Evolutionary conservation across 2,329 filamentous ascomycete species (phyloP).

Genomic region (Paracoccidioides lutzii): DNA sequence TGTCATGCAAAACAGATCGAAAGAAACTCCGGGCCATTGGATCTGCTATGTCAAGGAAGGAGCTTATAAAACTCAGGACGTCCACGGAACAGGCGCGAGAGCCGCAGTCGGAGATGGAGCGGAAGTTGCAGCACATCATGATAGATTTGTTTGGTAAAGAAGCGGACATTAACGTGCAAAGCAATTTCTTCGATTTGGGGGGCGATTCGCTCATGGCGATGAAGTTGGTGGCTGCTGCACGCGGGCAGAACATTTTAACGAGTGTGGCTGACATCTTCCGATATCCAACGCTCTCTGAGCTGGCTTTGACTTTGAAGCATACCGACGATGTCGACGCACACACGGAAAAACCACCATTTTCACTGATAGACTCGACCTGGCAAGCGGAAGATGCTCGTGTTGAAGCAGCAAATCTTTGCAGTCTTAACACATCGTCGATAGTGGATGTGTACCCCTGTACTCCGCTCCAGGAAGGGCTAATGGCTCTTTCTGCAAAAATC

Average conservation of each 20-base stretch:
- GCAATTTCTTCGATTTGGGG: conserved; percentile 18
- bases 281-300: conserved; percentile 23
- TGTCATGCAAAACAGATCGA: conserved; percentile 26
- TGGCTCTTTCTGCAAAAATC: conserved; percentile 27
- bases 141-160: conserved; percentile 16
- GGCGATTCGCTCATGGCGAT: conserved; percentile 20
- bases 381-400: conserved; percentile 2
- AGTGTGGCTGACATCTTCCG: conserved; percentile 19
- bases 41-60: conserved; percentile 15
- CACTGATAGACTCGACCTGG: conserved; percentile 7
- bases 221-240: conserved; percentile 17
- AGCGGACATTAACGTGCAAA: conserved; percentile 8
- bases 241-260: conserved; percentile 9
- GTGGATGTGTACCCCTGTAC: conserved; percentile 23
- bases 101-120: conserved; percentile 18
- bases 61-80: conserved; percentile 9
- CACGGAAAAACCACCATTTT: conserved; percentile 9
- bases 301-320: conserved; percentile 16
- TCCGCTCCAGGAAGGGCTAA: conserved; percentile 29
- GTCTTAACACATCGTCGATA: conserved; percentile 10
- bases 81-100: conserved; percentile 4
- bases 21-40: conserved; percentile 18
- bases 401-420: conserved; percentile 9
- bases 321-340: neutral
- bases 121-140: conserved; percentile 22